phyloP scores from a whole-genome alignment of 192 early-diverging fungal species.

The Lunasporangiospora selenospora region DNA sequence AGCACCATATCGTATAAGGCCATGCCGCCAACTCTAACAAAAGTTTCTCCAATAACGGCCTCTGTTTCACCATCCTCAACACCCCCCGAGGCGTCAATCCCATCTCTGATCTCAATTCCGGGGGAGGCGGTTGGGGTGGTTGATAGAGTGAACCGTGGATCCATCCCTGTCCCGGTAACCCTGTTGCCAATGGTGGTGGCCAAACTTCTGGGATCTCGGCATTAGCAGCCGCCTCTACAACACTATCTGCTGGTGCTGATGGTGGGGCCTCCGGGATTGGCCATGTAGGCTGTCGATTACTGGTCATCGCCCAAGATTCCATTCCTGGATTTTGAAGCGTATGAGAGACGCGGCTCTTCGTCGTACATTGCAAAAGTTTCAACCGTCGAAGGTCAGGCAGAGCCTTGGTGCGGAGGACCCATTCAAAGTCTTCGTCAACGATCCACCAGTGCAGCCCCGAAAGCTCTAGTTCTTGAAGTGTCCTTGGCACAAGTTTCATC shows the following conservation, averaged over 20 bases:
- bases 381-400: conserved; percentile 6
- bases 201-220: background rate
- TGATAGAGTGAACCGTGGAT: too few relatives aligned
- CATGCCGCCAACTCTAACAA: too few relatives aligned
- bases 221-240: background rate
- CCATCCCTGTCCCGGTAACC: too few relatives aligned
- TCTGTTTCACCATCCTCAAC: too few relatives aligned
- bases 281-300: background rate
- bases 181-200: too few relatives aligned
- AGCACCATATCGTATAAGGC: too few relatives aligned
- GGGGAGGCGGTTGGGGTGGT: too few relatives aligned
- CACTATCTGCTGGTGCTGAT: background rate
- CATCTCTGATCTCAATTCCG: too few relatives aligned
- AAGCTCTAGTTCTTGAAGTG: conserved; percentile 7
- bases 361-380: conserved; percentile 1
- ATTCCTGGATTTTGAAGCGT: background rate
- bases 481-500: background rate
- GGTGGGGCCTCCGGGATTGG: background rate
- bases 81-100: too few relatives aligned
- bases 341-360: too few relatives aligned
- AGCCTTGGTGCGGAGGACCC: background rate
- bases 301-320: background rate
- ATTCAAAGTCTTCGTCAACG: conserved; percentile 3
- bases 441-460: conserved; percentile 12
- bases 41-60: too few relatives aligned